phyloP scores from a whole-genome alignment of 805 yeast species.

The Nadsonia fulvescens region DNA sequence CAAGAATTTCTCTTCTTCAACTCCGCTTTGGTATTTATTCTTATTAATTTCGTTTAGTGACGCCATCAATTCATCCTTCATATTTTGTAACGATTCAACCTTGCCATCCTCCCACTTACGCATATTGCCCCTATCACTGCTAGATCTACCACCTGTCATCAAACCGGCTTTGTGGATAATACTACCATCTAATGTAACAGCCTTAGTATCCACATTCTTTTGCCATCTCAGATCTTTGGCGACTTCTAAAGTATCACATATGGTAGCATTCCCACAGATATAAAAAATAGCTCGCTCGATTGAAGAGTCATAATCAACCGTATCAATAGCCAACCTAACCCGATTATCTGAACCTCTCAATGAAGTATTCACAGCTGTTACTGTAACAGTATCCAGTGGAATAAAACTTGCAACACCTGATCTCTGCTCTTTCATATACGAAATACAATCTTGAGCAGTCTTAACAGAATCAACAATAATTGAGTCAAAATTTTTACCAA shows the following conservation, averaged over 20 bases:
- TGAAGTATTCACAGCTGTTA: constrained; percentile 32
- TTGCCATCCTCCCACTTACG: constrained; percentile 47
- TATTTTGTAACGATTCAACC: constrained; percentile 30
- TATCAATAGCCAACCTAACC: constrained; percentile 60
- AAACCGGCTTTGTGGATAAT: constrained; percentile 71
- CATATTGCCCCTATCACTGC: constrained; percentile 22
- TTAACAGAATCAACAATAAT: constrained; percentile 59
- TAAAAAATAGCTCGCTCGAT: constrained; percentile 65
- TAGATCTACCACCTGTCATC: constrained; percentile 76
- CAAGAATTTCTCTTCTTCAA: constrained; percentile 20
- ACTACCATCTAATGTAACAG: constrained; percentile 72
- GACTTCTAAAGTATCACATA: constrained; percentile 49
- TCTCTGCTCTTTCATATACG: constrained; percentile 66
- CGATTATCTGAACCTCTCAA: constrained; percentile 29
- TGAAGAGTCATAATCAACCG: constrained; percentile 44
- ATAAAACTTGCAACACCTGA: constrained; percentile 75
- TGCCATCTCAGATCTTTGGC: constrained; percentile 67
- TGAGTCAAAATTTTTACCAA: constrained; percentile 69
- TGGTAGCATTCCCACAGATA: constrained; percentile 60
- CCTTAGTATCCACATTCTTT: constrained; percentile 35
- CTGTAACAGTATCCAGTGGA: constrained; percentile 64
- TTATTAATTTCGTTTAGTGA: constrained; percentile 31
- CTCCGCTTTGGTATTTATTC: too few species aligned
- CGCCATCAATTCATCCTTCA: constrained; percentile 32
- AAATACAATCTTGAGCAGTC: constrained; percentile 60